phyloP scores from a whole-genome alignment of 345 rosid species.

The Pistacia atlantica region DNA sequence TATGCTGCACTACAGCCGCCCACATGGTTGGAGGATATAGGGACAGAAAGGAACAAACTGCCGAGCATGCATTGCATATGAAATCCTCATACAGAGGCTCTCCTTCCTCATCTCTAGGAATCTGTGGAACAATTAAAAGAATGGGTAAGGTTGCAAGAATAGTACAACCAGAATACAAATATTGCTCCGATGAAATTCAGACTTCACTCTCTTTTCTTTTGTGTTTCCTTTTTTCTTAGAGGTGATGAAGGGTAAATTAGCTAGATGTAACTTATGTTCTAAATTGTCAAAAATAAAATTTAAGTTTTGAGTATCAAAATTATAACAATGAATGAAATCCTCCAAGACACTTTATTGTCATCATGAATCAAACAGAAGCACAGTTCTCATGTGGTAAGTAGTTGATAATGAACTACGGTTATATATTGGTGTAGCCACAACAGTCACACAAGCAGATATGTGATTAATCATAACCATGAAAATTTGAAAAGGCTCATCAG shows the following conservation, averaged over 20 bases:
- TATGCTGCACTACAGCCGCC: slow-evolving; percentile 43
- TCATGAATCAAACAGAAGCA: slow-evolving; percentile 6
- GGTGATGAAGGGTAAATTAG: not conserved
- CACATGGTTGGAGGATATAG: slow-evolving; percentile 63
- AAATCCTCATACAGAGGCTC: slow-evolving; percentile 87
- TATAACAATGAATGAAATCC: not conserved
- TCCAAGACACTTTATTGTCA: not conserved
- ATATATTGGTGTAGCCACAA: not conserved
- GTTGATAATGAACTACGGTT: not conserved
- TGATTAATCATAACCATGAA: no score
- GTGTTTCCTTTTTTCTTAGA: not conserved
- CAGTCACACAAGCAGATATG: not conserved
- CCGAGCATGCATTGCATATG: slow-evolving; percentile 77
- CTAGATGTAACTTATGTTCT: not conserved
- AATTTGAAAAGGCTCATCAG: no score
- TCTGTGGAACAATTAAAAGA: slow-evolving; percentile 40
- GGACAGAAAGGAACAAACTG: slow-evolving; percentile 64
- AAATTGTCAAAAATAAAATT: not conserved
- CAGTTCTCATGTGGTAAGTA: not conserved
- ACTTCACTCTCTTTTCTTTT: not conserved
- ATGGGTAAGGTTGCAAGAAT: not conserved
- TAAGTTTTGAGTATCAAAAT: not conserved
- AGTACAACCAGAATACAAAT: not conserved
- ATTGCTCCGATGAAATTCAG: not conserved
- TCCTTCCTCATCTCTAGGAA: slow-evolving; percentile 88